These are phyloP conservation scores for Acacia pycnantha DNA, from an alignment of 331 rosid species.

Conservation along the genomic window DNA sequence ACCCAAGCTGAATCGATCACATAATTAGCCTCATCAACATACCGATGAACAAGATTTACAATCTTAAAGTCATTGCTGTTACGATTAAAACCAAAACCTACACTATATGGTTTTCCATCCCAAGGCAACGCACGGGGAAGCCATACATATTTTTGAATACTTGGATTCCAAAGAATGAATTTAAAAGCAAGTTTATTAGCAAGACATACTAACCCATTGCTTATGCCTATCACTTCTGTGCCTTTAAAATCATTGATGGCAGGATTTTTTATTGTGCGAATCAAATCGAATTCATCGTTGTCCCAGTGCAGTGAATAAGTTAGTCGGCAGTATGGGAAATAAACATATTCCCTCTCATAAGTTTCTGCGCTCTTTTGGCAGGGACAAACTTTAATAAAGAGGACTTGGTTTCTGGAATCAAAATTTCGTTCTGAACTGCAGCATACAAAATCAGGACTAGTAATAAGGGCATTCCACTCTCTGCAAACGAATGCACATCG, in stretches of 20 bases:
- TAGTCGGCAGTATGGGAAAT: too few species aligned
- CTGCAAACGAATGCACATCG: neutral
- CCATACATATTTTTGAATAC: too few species aligned
- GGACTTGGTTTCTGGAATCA: neutral
- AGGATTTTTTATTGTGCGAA: neutral
- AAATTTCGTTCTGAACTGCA: neutral
- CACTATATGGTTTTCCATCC: too few species aligned
- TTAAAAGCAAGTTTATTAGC: too few species aligned
- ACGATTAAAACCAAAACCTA: neutral
- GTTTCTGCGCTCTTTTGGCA: too few species aligned
- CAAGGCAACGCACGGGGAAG: too few species aligned
- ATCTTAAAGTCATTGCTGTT: neutral
- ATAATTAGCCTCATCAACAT: neutral
- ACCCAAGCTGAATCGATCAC: neutral
- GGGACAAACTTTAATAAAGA: neutral
- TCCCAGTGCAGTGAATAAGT: neutral
- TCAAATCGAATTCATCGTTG: neutral
- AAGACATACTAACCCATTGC: neutral
- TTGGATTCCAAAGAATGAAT: neutral
- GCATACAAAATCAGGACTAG: neutral
- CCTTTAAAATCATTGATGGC: too few species aligned
- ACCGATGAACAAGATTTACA: neutral
- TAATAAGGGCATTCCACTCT: neutral
- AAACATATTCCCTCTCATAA: too few species aligned
- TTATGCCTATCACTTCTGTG: neutral